Evolutionary conservation across 805 yeast genomes (phyloP).

Genomic region (Sugiyamaella chiloensis): DNA sequence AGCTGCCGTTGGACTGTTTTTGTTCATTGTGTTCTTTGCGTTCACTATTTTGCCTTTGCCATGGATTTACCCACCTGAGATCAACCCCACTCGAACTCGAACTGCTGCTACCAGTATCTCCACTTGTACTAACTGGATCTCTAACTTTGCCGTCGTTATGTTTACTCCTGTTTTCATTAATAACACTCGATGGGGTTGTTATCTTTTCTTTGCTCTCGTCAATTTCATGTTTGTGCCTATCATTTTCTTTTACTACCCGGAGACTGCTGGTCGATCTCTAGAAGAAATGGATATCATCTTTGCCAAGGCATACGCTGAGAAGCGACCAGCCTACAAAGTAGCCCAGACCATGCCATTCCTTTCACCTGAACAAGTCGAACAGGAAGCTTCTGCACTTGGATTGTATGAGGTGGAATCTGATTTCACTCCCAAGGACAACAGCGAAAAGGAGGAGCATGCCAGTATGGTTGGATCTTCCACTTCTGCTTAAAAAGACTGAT

Average conservation of each 20-base stretch:
- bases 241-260: slow-evolving; percentile 68
- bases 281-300: slow-evolving; percentile 64
- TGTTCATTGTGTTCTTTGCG: slow-evolving; percentile 26
- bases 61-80: slow-evolving; percentile 29
- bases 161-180: slow-evolving; percentile 56
- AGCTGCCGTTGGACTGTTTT: slow-evolving; percentile 25
- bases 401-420: slow-evolving; percentile 31
- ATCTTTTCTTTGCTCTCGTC: slow-evolving; percentile 63
- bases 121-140: slow-evolving; percentile 64
- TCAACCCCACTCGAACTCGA: slow-evolving; percentile 26
- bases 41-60: slow-evolving; percentile 26
- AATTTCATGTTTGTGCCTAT: slow-evolving; percentile 60
- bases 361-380: slow-evolving; percentile 54
- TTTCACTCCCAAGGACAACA: slow-evolving; percentile 12
- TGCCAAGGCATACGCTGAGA: slow-evolving; percentile 59
- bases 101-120: slow-evolving; percentile 52
- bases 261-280: slow-evolving; percentile 70
- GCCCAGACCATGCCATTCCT: slow-evolving; percentile 62
- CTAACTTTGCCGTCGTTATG: slow-evolving; percentile 65
- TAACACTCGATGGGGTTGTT: slow-evolving; percentile 55
- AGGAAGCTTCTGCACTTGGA: slow-evolving; percentile 57
- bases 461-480: not conserved
- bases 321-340: slow-evolving; percentile 57
- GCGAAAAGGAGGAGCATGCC: not conserved
- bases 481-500: too few relatives aligned